phyloP scores from a whole-genome alignment of 257 asterid genomes.

The Anisodus acutangulus region DNA sequence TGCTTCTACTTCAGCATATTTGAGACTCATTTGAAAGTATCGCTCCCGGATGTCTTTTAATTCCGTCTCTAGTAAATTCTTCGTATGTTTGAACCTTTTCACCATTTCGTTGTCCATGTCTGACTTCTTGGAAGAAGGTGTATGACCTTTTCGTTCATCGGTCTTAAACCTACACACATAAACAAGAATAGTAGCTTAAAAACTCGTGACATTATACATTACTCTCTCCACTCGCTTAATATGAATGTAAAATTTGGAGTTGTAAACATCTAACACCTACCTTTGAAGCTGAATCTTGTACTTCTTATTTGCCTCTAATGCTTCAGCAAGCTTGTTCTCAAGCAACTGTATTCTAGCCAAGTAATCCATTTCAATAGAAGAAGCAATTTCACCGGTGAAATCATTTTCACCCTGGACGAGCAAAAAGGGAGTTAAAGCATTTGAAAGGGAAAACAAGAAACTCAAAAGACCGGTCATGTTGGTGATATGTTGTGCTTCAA shows the following conservation, averaged over 20 bases:
- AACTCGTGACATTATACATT: background rate
- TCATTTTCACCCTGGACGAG: slow-evolving; percentile 43
- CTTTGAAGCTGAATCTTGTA: slow-evolving; percentile 52
- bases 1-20: slow-evolving; percentile 88
- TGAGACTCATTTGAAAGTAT: slow-evolving; percentile 86
- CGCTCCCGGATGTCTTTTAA: slow-evolving; percentile 76
- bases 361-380: slow-evolving; percentile 32
- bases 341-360: slow-evolving; percentile 33
- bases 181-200: slow-evolving; percentile 8
- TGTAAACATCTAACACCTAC: slow-evolving; percentile 35
- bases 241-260: background rate
- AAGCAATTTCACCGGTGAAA: slow-evolving; percentile 34
- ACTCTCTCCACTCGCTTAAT: background rate
- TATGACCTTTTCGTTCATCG: slow-evolving; percentile 36
- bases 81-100: slow-evolving; percentile 61
- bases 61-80: slow-evolving; percentile 79
- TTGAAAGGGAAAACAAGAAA: background rate
- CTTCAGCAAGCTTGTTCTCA: slow-evolving; percentile 46
- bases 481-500: background rate
- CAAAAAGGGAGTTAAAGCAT: background rate
- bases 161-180: slow-evolving; percentile 41
- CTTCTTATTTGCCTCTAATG: slow-evolving; percentile 41
- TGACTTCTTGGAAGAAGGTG: slow-evolving; percentile 39
- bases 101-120: slow-evolving; percentile 40
- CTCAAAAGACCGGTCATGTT: background rate